phyloP scores from a whole-genome alignment of 371 early-diverging fungal genomes.

The Rhizopus arrhizus region DNA sequence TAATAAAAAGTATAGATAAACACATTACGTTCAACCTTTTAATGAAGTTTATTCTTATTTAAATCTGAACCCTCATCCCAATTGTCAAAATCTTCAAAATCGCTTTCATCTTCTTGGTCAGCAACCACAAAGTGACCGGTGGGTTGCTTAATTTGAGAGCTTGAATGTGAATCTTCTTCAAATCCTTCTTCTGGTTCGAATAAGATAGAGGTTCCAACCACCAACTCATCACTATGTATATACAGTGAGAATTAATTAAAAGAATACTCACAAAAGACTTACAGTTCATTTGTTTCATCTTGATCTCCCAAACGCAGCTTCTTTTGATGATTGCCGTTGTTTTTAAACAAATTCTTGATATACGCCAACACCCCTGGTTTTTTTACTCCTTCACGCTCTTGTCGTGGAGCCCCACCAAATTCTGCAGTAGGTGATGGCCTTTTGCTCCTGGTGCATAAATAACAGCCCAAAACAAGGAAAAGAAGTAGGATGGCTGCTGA shows the following conservation, averaged over 20 bases:
- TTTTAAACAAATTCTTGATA: slow-evolving; percentile 7
- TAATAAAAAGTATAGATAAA: not conserved
- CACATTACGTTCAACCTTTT: not conserved
- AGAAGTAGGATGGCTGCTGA: slow-evolving; percentile 34
- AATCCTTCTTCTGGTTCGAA: slow-evolving; percentile 45
- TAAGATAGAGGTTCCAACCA: slow-evolving; percentile 47
- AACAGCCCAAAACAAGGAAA: slow-evolving; percentile 30
- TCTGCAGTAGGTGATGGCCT: slow-evolving; percentile 18
- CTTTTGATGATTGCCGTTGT: slow-evolving; percentile 1
- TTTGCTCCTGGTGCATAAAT: slow-evolving; percentile 31
- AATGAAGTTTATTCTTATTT: not conserved
- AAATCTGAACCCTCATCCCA: slow-evolving; percentile 36
- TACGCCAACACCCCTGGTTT: not conserved
- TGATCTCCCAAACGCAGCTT: slow-evolving; percentile 46
- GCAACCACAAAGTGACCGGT: slow-evolving; percentile 30
- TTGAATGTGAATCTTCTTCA: slow-evolving; percentile 19
- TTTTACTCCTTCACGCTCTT: slow-evolving; percentile 15
- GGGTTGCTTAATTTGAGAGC: not conserved
- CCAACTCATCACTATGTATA: slow-evolving; percentile 45
- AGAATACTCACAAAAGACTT: slow-evolving; percentile 16
- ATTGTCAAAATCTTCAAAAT: slow-evolving; percentile 46
- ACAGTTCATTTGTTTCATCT: slow-evolving; percentile 54
- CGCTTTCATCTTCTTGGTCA: slow-evolving; percentile 34
- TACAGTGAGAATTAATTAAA: not conserved
- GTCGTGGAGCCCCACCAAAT: slow-evolving; percentile 29